These are phyloP conservation scores for Citrus reticulata DNA, from an alignment of 345 rosid species.

Conservation along the genomic window DNA sequence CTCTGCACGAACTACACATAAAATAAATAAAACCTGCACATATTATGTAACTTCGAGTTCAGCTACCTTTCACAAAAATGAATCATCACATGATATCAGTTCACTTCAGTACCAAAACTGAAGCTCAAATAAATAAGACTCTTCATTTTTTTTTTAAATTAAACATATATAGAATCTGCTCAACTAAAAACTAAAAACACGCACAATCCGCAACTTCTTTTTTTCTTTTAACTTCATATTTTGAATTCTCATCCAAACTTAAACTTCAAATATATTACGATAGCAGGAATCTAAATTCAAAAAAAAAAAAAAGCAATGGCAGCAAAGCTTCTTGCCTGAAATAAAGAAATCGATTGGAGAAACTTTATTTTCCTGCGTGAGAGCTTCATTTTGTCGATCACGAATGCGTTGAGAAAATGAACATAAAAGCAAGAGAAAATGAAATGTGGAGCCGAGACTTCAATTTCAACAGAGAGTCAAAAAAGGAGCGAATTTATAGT, in stretches of 20 bases:
- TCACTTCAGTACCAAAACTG: not conserved
- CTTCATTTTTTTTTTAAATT: not conserved
- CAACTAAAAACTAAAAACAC: too few species aligned
- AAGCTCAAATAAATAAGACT: not conserved
- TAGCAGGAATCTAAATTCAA: not conserved
- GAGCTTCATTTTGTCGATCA: constrained; percentile 16
- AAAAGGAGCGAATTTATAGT: constrained; percentile 32
- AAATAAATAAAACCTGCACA: constrained; percentile 44
- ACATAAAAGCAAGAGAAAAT: not conserved
- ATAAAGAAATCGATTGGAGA: constrained; percentile 22
- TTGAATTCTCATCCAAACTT: not conserved
- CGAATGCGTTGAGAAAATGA: not conserved
- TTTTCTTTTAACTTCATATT: not conserved
- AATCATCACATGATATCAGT: not conserved
- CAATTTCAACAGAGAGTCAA: not conserved
- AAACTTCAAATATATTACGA: not conserved
- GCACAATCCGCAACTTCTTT: too few species aligned
- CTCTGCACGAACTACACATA: constrained; percentile 32
- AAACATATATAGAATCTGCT: too few species aligned
- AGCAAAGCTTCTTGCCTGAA: constrained; percentile 36
- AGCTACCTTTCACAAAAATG: constrained; percentile 3
- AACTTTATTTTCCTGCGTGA: constrained; percentile 15
- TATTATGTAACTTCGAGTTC: constrained; percentile 1
- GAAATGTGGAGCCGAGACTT: not conserved
- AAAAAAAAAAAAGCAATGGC: not conserved